A percentile compares a stretch with the other conserved stretches of the same genome.
Conservation (phyloP, 2,329 filamentous ascomycete genomes). For the Blastomyces gilchristii region DNA sequence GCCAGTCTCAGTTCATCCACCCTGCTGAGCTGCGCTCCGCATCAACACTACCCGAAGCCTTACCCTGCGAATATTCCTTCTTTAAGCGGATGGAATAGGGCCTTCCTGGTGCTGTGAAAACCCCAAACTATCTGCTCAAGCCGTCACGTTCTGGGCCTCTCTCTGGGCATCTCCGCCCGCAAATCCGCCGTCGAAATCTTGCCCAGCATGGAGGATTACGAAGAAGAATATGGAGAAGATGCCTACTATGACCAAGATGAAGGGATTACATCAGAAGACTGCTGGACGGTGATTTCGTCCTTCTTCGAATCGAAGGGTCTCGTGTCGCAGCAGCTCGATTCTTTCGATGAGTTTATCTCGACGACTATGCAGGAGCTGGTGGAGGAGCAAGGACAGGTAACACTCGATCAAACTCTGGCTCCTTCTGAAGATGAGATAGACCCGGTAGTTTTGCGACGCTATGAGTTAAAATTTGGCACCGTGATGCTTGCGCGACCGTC, state of each 20-base stretch:
- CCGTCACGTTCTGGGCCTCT: background rate
- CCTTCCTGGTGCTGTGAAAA: background rate
- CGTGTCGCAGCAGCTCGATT: slow-evolving; percentile 94
- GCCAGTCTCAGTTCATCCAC: background rate
- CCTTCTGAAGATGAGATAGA: slow-evolving; percentile 60
- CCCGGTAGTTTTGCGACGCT: slow-evolving; percentile 75
- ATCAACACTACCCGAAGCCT: background rate
- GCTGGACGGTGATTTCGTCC: slow-evolving; percentile 93
- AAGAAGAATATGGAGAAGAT: slow-evolving; percentile 58
- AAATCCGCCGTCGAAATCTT: slow-evolving; percentile 9
- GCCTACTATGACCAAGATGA: slow-evolving; percentile 59
- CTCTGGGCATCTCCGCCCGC: background rate
- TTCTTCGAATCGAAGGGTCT: slow-evolving; percentile 96
- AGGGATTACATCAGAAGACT: slow-evolving; percentile 89
- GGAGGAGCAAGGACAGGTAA: slow-evolving; percentile 79
- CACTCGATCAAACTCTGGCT: slow-evolving; percentile 85
- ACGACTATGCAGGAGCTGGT: slow-evolving; percentile 92
- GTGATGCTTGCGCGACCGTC: slow-evolving; percentile 82
- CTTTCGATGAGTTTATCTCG: slow-evolving; percentile 92
- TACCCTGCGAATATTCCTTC: background rate
- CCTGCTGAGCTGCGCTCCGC: background rate
- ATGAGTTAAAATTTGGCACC: slow-evolving; percentile 88
- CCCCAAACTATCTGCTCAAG: background rate
- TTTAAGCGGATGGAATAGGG: slow-evolving; percentile 1
- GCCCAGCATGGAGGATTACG: slow-evolving; percentile 45